Evolutionary conservation across 805 yeast genomes (phyloP).

Genomic region (Candida caryicola): DNA sequence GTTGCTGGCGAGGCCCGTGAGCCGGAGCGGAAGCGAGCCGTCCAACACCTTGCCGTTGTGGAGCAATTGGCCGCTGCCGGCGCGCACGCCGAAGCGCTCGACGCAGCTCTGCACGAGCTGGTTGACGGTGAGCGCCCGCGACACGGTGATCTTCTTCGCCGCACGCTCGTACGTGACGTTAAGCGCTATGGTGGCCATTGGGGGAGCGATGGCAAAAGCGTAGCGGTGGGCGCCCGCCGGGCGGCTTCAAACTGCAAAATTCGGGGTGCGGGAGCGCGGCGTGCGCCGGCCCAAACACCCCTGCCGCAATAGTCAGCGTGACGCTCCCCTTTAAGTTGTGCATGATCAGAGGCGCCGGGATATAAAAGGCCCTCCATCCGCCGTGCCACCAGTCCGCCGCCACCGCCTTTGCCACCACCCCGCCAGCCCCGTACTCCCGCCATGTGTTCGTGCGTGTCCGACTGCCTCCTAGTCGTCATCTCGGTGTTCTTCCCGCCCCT

Average conservation of each 20-base stretch:
- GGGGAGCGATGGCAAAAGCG: too few species aligned
- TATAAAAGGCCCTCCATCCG: not conserved
- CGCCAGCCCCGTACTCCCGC: not conserved
- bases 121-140: constrained; percentile 24
- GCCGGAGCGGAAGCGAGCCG: constrained; percentile 28
- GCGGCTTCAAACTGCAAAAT: too few species aligned
- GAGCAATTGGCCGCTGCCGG: constrained; percentile 23
- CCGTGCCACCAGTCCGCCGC: too few species aligned
- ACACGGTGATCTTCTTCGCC: constrained; percentile 27
- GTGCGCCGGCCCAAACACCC: too few species aligned
- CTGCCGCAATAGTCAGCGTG: too few species aligned
- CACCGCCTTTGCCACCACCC: too few species aligned
- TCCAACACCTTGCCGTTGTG: constrained; percentile 32
- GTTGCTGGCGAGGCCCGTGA: constrained; percentile 32
- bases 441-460: constrained; percentile 40
- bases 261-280: too few species aligned
- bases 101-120: constrained; percentile 22
- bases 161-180: constrained; percentile 22
- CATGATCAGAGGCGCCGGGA: too few species aligned
- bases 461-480: constrained; percentile 54
- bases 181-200: constrained; percentile 19
- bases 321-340: too few species aligned
- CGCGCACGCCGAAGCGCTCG: constrained; percentile 24
- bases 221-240: too few species aligned
- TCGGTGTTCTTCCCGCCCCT: constrained; percentile 73